Conservation (phyloP, 2,329 filamentous ascomycete species). For the Pyrenophora teres region DNA sequence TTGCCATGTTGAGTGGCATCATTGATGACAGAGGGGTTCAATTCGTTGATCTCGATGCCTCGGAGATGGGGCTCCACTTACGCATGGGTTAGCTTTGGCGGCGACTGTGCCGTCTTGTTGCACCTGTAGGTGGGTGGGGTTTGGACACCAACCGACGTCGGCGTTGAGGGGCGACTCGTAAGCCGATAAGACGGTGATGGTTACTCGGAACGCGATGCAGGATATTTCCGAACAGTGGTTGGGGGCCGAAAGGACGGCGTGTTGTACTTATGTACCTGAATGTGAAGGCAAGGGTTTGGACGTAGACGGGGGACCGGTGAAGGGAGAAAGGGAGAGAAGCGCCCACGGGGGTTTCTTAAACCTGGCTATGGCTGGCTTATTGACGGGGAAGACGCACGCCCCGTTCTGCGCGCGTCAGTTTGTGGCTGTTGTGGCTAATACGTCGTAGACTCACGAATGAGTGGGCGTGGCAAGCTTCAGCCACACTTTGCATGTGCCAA, state of each 20-base stretch:
- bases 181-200: background rate
- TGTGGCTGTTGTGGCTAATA: slow-evolving; percentile 10
- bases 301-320: slow-evolving; percentile 7
- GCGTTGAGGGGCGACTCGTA: slow-evolving; percentile 3
- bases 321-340: slow-evolving; percentile 15
- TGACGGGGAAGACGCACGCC: slow-evolving; percentile 6
- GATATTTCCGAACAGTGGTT: slow-evolving; percentile 10
- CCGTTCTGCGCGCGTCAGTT: slow-evolving; percentile 3
- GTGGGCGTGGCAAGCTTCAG: background rate
- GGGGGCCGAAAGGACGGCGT: slow-evolving; percentile 14
- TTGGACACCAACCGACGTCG: slow-evolving; percentile 4
- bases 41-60: background rate
- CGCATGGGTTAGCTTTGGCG: slow-evolving; percentile 26
- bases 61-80: slow-evolving; percentile 29
- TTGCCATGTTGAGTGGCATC: background rate
- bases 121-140: slow-evolving; percentile 3
- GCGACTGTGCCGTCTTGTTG: slow-evolving; percentile 22
- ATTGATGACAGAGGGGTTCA: background rate
- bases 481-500: slow-evolving; percentile 3
- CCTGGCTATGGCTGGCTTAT: background rate
- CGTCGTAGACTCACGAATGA: slow-evolving; percentile 2
- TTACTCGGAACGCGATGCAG: slow-evolving; percentile 4
- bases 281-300: slow-evolving; percentile 8
- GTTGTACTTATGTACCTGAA: background rate
- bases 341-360: slow-evolving; percentile 18